Evolutionary conservation across 352 stramenopile species (phyloP).

Genomic region (Pythium aristosporum): DNA sequence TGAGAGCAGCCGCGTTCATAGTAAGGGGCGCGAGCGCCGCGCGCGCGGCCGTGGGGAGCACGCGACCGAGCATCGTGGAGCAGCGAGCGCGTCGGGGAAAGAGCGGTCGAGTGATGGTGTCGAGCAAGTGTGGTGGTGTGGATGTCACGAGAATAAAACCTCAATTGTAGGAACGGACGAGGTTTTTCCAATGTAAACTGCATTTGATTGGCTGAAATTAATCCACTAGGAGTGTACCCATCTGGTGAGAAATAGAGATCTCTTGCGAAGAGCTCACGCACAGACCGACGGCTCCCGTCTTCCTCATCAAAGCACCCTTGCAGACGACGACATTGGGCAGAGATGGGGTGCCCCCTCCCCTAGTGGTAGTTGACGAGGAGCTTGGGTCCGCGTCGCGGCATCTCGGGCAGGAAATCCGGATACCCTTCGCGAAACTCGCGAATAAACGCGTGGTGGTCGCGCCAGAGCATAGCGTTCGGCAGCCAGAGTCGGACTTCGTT

Average conservation of each 20-base stretch:
- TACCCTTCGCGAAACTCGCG: background rate
- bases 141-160: conserved; percentile 23
- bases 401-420: background rate
- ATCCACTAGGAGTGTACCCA: background rate
- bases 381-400: background rate
- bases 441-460: conserved; percentile 2
- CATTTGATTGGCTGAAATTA: background rate
- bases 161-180: background rate
- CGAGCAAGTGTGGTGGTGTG: conserved; percentile 1
- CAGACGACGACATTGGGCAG: too few relatives aligned
- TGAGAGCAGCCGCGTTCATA: conserved; percentile 10
- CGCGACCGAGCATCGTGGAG: conserved; percentile 26
- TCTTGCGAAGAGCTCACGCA: too few relatives aligned
- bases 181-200: background rate
- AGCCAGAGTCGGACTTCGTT: conserved; percentile 1
- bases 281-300: too few relatives aligned
- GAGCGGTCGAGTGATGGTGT: conserved; percentile 1
- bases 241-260: background rate
- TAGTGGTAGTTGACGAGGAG: background rate
- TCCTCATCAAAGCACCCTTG: background rate
- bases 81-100: background rate
- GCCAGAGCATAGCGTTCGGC: conserved; percentile 12
- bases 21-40: conserved; percentile 27
- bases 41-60: conserved; percentile 29
- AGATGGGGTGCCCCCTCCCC: background rate